phyloP scores from a whole-genome alignment of 164 flowering plant species.

The Litsea cubeba region DNA sequence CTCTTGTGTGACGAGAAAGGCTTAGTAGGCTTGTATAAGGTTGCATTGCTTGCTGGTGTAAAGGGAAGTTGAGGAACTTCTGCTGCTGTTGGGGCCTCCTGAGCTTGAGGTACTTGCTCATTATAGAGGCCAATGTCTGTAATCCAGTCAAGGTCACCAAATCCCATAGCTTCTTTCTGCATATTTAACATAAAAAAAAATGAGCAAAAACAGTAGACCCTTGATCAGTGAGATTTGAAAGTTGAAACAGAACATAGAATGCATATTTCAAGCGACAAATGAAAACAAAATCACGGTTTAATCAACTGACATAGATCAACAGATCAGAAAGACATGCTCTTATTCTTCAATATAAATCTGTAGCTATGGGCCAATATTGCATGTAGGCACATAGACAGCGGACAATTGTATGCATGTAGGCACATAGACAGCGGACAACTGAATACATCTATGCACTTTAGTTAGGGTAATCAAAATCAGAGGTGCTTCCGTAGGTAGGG shows the following conservation, averaged over 20 bases:
- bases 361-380: background rate
- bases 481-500: no score
- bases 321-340: background rate
- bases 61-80: constrained; percentile 78
- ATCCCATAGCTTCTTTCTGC: constrained; percentile 60
- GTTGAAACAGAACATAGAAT: background rate
- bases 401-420: background rate
- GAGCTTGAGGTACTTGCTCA: constrained; percentile 41
- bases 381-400: background rate
- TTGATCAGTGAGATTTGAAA: background rate
- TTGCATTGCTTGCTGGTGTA: constrained; percentile 26
- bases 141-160: constrained; percentile 80
- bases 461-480: no score
- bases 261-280: background rate
- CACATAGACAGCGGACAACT: no score
- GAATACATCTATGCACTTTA: no score
- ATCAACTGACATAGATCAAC: background rate
- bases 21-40: constrained; percentile 45
- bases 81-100: constrained; percentile 63
- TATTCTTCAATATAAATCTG: background rate
- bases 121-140: constrained; percentile 57
- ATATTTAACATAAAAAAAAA: background rate
- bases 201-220: background rate
- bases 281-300: background rate
- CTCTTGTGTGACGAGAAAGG: constrained; percentile 51